A percentile compares a stretch with the other conserved stretches of the same genome.
Conservation (phyloP, 192 early-diverging fungal genomes). For the Coemansia sp. region DNA sequence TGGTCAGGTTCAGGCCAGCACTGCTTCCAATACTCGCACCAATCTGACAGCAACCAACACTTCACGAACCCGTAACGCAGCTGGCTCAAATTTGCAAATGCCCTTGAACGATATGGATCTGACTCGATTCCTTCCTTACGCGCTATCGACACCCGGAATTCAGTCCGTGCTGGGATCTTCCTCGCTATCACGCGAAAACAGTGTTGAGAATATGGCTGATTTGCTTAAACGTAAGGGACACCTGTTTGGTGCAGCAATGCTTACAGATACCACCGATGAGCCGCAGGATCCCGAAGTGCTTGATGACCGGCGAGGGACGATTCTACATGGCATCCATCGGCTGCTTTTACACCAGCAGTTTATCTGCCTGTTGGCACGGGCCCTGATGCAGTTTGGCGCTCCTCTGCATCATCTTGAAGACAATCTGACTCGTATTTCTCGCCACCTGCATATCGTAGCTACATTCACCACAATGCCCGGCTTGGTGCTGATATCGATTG, state of each 20-base stretch:
- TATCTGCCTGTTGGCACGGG: slow-evolving; percentile 57
- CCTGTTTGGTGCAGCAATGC: slow-evolving; percentile 1
- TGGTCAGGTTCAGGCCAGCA: too few relatives aligned
- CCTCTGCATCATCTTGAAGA: slow-evolving; percentile 64
- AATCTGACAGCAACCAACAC: too few relatives aligned
- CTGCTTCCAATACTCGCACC: too few relatives aligned
- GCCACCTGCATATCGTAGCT: slow-evolving; percentile 55
- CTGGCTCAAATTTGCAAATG: not conserved
- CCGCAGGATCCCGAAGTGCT: not conserved
- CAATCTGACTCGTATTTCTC: slow-evolving; percentile 56
- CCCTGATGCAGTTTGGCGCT: slow-evolving; percentile 64
- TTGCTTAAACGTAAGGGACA: slow-evolving; percentile 13
- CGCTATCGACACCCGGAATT: slow-evolving; percentile 19
- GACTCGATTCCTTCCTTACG: slow-evolving; percentile 28
- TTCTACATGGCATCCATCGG: slow-evolving; percentile 31
- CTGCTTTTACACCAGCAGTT: slow-evolving; percentile 63
- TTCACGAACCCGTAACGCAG: too few relatives aligned
- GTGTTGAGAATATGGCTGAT: slow-evolving; percentile 11
- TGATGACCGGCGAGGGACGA: slow-evolving; percentile 1
- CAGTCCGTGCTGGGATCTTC: slow-evolving; percentile 18
- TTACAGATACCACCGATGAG: not conserved
- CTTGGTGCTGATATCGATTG: slow-evolving; percentile 62
- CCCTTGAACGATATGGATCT: slow-evolving; percentile 14
- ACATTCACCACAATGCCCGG: slow-evolving; percentile 65
- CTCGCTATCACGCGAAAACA: slow-evolving; percentile 7